Evolutionary conservation across 768 basidiomycete genomes (phyloP), one percentile per base, ranked within the genome.

Genomic region (Dioszegia aurantiaca): DNA sequence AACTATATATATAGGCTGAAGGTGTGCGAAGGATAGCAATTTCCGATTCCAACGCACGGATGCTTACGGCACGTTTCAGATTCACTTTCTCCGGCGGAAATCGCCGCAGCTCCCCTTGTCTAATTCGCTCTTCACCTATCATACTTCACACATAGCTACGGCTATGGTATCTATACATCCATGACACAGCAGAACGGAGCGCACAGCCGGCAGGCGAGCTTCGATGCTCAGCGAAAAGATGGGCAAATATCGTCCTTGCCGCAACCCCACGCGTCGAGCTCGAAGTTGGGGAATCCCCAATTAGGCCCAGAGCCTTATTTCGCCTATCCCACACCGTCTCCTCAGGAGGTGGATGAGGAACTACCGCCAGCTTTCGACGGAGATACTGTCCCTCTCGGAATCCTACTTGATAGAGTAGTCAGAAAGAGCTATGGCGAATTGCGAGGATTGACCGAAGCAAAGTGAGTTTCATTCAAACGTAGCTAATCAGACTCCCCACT

Each of bases 331-430:
- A 63, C 67, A 2, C 70, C 70, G 24, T 65, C 63, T 11, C 27
- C 52, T 2, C 63, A 63, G 26, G 60, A 69, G 46, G 46, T 69
- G 14, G 63, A 69, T 37, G 61, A 67, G 4, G 70, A 72, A 42
- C 58, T 72, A 33, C 70, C 70, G 46, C 70, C 70, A 26, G 67
- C 62, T 45, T 63, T 64, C 23, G 67, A 72, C 23, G 58, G 47
- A 6, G 70, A 72, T 41, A 65, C 64, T 55, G 56, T 67, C 14
- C 65, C 61, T 8, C 41, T 72, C 11, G 70, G 70, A 11, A 55
- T 39, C 23, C 4, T 69, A 26, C 53, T 72, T 26, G 63, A 69
- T 42, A 49, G 68, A 27, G 43, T 69, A 30, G 59, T 60, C 5
- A 51, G 70, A 39, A 64, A 54, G 55, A 58, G 65, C 1, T 68